A percentile compares a stretch with the other conserved stretches of the same genome.
Conservation (phyloP, 306 rosid species). For the Malus sieversii region DNA sequence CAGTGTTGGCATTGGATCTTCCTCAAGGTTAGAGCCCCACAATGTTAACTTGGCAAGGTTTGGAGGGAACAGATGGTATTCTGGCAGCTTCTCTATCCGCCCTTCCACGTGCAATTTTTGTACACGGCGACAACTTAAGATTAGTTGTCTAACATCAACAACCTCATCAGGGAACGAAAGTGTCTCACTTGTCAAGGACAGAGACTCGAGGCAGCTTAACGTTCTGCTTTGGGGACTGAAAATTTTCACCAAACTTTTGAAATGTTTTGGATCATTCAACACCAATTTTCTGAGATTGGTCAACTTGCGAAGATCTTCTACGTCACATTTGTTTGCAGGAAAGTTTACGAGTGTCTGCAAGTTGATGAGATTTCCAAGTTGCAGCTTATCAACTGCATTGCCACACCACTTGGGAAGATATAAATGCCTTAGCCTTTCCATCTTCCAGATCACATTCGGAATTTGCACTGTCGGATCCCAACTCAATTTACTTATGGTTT, state of each 20-base stretch:
- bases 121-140: neutral
- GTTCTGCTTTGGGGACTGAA: neutral
- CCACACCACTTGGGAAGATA: conserved; percentile 39
- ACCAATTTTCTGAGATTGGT: conserved; percentile 37
- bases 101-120: neutral
- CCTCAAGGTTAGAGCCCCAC: conserved; percentile 33
- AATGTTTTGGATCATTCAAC: neutral
- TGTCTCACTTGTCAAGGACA: neutral
- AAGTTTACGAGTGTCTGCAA: conserved; percentile 46
- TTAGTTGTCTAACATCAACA: neutral
- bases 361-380: conserved; percentile 21
- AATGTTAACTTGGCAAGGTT: conserved; percentile 38
- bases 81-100: conserved; percentile 11
- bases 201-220: neutral
- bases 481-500: conserved; percentile 16
- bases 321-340: conserved; percentile 44
- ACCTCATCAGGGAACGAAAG: neutral
- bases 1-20: conserved; percentile 44
- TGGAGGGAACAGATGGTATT: conserved; percentile 19
- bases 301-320: conserved; percentile 26
- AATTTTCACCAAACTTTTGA: neutral
- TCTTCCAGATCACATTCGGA: conserved; percentile 27
- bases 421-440: conserved; percentile 41
- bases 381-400: too few species aligned
- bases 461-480: conserved; percentile 7